Conservation (phyloP, 192 early-diverging fungal genomes). For the Diversispora epigaea region DNA sequence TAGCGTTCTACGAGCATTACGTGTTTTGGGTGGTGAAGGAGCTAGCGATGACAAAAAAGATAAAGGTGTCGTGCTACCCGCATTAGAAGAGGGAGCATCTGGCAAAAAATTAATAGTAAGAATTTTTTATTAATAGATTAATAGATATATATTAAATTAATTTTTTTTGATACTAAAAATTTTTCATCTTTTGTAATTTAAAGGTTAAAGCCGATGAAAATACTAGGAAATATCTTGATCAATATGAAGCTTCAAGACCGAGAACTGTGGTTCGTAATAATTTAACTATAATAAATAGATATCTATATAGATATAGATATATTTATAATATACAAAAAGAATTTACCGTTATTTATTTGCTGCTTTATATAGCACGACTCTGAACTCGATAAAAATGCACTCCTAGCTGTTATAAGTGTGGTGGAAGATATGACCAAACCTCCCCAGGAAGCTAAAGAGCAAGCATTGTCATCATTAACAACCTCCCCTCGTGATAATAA, state of each 20-base stretch:
- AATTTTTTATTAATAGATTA: not conserved
- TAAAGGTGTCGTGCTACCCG: slow-evolving; percentile 42
- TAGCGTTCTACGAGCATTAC: slow-evolving; percentile 60
- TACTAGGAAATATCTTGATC: slow-evolving; percentile 38
- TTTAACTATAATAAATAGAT: not conserved
- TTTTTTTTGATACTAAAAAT: slow-evolving; percentile 31
- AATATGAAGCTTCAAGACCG: slow-evolving; percentile 43
- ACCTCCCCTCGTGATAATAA: slow-evolving; percentile 12
- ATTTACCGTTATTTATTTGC: not conserved
- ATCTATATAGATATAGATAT: no score
- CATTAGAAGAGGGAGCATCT: slow-evolving; percentile 38
- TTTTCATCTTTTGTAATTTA: not conserved
- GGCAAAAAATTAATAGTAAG: slow-evolving; percentile 53
- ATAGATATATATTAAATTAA: not conserved
- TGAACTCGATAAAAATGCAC: slow-evolving; percentile 49
- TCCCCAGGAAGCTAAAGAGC: slow-evolving; percentile 20
- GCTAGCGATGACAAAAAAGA: slow-evolving; percentile 32
- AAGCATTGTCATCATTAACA: slow-evolving; percentile 14
- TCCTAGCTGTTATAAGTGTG: slow-evolving; percentile 45
- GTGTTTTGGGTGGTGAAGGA: slow-evolving; percentile 66
- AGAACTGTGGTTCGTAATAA: slow-evolving; percentile 40
- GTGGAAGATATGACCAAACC: slow-evolving; percentile 46
- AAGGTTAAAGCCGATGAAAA: slow-evolving; percentile 35
- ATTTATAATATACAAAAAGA: not conserved
- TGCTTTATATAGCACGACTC: slow-evolving; percentile 40